Evolutionary conservation across 1,139 yeast species (phyloP), one percentile per base, ranked within the genome.

Genomic region (Candida sp.): DNA sequence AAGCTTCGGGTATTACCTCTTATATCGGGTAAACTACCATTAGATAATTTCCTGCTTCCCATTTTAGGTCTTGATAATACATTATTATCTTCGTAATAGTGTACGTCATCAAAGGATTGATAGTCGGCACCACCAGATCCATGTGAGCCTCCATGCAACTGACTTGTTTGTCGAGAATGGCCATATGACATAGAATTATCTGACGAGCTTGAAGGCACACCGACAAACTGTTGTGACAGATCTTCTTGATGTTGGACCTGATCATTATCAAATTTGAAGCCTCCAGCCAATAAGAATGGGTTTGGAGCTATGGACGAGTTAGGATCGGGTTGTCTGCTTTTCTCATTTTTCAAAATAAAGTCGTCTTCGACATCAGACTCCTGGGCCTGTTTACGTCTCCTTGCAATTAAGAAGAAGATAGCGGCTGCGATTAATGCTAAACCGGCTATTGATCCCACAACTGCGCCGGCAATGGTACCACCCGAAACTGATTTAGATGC

Each of bases 401-500:
- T 68, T 63, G 75, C 65, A 43, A 75, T 58, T 44, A 79, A 64
- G 53, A 79, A 68, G 39, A 77, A 53, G 4, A 76, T 49, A 6
- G 70, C 49, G 2, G 63, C 62, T 0, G 64, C 66, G 19, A 79
- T 42, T 4, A 74, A 32, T 2, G 69, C 55, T 0, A 70, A 71
- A 38, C 87, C 89, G 5, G 69, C 70, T 1, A 83, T 66, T 1
- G 74, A 68, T n/a, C 90, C 90, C 40, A 84, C 73, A 1, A 79
- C 87, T 9, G 82, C 78, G 39, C 90, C 91, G 1, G 85, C 90
- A 50, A 83, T 82, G n/a, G 84, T 84, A 21, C 93, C 93, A 5
- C 77, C 73, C 5, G 81, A 71, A 34, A 80, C 49, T 8, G 66
- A 55, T 33, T 55, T 57, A 12, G 45, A 38, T 22, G 49, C 21